These are phyloP conservation scores for Themeda triandra DNA, from an alignment of 176 grass and related monocot species.

Conservation along the genomic window DNA sequence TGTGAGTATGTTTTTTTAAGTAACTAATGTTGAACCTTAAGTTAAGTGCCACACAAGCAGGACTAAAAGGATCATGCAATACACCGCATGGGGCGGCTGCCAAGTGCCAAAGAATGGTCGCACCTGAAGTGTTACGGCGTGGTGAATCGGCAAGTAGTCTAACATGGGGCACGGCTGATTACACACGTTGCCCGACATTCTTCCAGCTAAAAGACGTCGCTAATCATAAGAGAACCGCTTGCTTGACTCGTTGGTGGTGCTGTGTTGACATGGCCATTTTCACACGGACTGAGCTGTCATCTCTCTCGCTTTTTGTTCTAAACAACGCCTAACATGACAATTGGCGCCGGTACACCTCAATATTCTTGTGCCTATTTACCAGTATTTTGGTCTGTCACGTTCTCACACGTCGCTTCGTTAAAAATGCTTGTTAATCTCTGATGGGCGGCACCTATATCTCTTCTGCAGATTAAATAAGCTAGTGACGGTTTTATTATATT, in stretches of 20 bases:
- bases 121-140: background rate
- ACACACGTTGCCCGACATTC: conserved; percentile 8
- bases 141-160: background rate
- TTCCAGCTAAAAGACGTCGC: conserved; percentile 7
- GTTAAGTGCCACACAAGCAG: background rate
- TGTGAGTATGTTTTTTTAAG: background rate
- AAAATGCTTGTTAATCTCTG: conserved; percentile 21
- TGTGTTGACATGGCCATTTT: conserved; percentile 6
- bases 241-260: background rate
- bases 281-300: conserved; percentile 6
- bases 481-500: conserved; percentile 25
- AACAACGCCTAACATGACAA: conserved; percentile 26
- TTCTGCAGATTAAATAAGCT: background rate
- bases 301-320: background rate
- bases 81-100: background rate
- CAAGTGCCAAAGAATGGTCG: background rate
- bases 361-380: background rate
- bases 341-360: background rate
- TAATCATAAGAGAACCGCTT: background rate
- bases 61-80: background rate
- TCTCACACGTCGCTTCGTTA: conserved; percentile 10
- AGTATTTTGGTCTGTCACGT: background rate
- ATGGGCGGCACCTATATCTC: conserved; percentile 1
- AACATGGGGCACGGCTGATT: background rate
- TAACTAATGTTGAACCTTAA: background rate